These are phyloP conservation scores for Pseudonitzschia multiseries DNA, from an alignment of 108 stramenopile genomes.

Conservation along the genomic window DNA sequence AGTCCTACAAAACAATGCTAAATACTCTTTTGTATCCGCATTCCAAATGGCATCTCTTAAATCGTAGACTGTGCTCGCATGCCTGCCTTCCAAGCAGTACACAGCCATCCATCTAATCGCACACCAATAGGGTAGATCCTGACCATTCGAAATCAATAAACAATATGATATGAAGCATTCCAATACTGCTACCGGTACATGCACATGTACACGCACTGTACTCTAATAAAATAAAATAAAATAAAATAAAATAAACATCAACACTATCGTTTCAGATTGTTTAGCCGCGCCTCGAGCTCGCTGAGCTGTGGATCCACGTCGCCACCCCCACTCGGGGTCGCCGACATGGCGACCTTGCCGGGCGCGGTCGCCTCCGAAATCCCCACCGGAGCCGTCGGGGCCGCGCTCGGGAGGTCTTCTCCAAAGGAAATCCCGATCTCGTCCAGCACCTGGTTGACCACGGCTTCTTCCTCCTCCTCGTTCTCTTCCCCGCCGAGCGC, in stretches of 20 bases:
- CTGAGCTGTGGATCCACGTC: slow-evolving; percentile 61
- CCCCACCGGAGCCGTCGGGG: slow-evolving; percentile 43
- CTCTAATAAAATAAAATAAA: too few species aligned
- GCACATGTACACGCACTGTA: too few species aligned
- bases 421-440: slow-evolving; percentile 87
- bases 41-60: too few species aligned
- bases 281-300: slow-evolving; percentile 85
- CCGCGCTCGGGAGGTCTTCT: slow-evolving; percentile 75
- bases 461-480: slow-evolving; percentile 91
- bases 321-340: slow-evolving; percentile 13
- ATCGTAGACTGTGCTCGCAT: too few species aligned
- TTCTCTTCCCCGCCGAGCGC: slow-evolving; percentile 87
- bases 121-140: too few species aligned
- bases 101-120: too few species aligned
- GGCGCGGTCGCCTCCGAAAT: slow-evolving; percentile 29
- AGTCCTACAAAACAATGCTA: too few species aligned
- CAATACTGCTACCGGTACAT: too few species aligned
- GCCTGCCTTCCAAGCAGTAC: too few species aligned
- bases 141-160: too few species aligned
- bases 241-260: background rate
- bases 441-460: slow-evolving; percentile 87
- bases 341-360: slow-evolving; percentile 46
- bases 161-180: too few species aligned
- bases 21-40: too few species aligned
- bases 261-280: slow-evolving; percentile 82